Evolutionary conservation across 176 grass and related monocot species (phyloP).

Genomic region (Eremochloa ophiuroides): DNA sequence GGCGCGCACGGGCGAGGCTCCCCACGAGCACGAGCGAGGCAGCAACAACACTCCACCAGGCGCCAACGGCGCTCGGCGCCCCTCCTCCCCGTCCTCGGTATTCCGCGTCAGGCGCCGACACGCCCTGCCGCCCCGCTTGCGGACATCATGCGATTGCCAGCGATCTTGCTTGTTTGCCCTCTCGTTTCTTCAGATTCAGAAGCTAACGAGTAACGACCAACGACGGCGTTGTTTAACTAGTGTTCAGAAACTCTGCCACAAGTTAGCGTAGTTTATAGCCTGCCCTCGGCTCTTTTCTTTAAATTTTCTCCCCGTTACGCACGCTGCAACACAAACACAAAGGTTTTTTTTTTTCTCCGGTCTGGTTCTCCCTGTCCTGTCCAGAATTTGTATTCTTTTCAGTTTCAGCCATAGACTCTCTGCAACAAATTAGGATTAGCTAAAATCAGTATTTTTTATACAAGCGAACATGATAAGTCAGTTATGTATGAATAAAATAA

Average conservation of each 20-base stretch:
- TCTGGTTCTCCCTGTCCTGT: neutral
- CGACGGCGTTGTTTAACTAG: neutral
- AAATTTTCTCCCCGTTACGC: neutral
- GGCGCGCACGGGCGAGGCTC: neutral
- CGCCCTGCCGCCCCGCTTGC: neutral
- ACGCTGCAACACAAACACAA: neutral
- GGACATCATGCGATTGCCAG: neutral
- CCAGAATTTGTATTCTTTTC: no score
- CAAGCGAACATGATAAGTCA: no score
- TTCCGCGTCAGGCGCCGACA: slow-evolving; percentile 10
- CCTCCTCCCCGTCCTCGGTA: neutral
- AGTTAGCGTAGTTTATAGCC: neutral
- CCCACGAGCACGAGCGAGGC: no score
- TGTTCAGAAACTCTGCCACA: neutral
- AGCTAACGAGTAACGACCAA: neutral
- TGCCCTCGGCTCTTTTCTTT: neutral
- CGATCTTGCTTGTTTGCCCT: neutral
- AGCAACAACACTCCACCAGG: no score
- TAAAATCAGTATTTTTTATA: no score
- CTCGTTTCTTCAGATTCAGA: neutral
- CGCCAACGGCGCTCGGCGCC: neutral
- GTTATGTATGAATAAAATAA: no score
- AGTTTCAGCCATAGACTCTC: no score
- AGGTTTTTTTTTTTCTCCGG: neutral
- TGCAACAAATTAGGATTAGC: no score